Conservation (phyloP, 1,284 basidiomycete genomes). For the Pseudozyma tsukubaensis region DNA sequence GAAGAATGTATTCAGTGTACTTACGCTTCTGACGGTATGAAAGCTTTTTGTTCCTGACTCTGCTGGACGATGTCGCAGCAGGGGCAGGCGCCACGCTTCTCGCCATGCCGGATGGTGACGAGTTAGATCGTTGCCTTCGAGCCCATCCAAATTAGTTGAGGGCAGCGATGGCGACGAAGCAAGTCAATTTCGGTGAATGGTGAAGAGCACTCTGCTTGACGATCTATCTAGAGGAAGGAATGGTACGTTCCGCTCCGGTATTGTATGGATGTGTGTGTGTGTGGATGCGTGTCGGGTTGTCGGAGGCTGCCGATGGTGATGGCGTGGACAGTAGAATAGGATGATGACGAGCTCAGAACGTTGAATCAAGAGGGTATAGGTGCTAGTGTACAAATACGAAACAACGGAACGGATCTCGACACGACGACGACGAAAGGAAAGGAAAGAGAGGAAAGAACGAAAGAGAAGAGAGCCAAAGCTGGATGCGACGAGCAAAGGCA, state of each 20-base stretch:
- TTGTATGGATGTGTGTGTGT: not conserved
- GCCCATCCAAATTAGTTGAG: constrained; percentile 44
- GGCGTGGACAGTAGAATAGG: no score
- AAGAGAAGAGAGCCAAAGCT: constrained; percentile 6
- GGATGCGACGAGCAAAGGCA: constrained; percentile 1
- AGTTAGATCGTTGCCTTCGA: constrained; percentile 41
- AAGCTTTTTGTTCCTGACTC: constrained; percentile 64
- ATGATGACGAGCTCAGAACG: no score
- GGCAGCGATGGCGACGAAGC: constrained; percentile 29
- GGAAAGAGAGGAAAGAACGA: constrained; percentile 14
- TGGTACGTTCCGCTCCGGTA: constrained; percentile 22
- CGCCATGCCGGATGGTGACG: constrained; percentile 52
- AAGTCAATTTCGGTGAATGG: not conserved
- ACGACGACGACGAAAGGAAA: not conserved
- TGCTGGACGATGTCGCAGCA: constrained; percentile 58
- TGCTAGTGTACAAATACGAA: constrained; percentile 33
- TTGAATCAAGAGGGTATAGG: not conserved
- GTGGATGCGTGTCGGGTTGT: not conserved
- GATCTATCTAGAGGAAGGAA: constrained; percentile 31
- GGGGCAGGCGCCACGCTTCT: constrained; percentile 50
- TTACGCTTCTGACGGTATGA: constrained; percentile 60
- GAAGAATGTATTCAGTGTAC: constrained; percentile 24
- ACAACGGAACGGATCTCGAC: no score
- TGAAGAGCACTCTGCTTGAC: not conserved
- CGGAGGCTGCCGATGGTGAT: constrained; percentile 12